Percentiles rank a stretch among this genome's conserved stretches.
phyloP scores from a whole-genome alignment of 2,329 filamentous ascomycete species.

The Pseudocercospora vitis region DNA sequence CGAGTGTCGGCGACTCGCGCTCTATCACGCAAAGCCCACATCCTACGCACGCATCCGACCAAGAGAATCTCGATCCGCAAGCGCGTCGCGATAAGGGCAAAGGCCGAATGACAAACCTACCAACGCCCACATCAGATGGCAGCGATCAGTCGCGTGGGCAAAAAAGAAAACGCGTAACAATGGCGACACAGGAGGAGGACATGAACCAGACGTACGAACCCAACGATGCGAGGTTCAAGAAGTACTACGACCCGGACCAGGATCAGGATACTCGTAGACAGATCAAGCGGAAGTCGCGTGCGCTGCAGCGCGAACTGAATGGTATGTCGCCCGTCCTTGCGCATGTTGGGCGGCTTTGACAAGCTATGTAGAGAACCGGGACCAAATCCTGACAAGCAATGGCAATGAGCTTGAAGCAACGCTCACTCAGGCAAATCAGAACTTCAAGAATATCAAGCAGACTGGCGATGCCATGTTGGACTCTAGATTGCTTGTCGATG shows the following conservation, averaged over 20 bases:
- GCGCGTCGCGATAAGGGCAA: conserved; percentile 43
- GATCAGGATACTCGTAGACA: conserved; percentile 69
- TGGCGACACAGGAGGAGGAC: conserved; percentile 19
- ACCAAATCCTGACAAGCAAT: conserved; percentile 66
- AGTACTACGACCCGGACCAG: conserved; percentile 79
- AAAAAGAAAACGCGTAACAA: conserved; percentile 26
- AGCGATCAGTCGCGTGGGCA: conserved; percentile 23
- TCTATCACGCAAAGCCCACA: conserved; percentile 19
- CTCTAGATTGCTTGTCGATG: conserved; percentile 77
- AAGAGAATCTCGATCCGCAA: conserved; percentile 43
- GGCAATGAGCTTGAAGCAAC: conserved; percentile 53
- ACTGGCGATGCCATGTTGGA: conserved; percentile 90
- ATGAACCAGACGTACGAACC: conserved; percentile 28
- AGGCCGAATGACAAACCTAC: conserved; percentile 28
- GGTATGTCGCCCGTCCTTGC: conserved; percentile 42
- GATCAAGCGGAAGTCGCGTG: conserved; percentile 68
- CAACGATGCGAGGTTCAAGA: conserved; percentile 33
- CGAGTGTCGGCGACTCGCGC: conserved; percentile 20
- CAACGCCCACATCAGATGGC: conserved; percentile 41
- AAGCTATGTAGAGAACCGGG: conserved; percentile 60
- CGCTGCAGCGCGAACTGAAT: conserved; percentile 62
- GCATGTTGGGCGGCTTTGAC: conserved; percentile 30
- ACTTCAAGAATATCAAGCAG: conserved; percentile 70
- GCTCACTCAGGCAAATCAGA: conserved; percentile 48
- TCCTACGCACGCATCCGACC: conserved; percentile 40